Conservation (phyloP, 2,329 filamentous ascomycete species). For the Penicillium sp. region DNA sequence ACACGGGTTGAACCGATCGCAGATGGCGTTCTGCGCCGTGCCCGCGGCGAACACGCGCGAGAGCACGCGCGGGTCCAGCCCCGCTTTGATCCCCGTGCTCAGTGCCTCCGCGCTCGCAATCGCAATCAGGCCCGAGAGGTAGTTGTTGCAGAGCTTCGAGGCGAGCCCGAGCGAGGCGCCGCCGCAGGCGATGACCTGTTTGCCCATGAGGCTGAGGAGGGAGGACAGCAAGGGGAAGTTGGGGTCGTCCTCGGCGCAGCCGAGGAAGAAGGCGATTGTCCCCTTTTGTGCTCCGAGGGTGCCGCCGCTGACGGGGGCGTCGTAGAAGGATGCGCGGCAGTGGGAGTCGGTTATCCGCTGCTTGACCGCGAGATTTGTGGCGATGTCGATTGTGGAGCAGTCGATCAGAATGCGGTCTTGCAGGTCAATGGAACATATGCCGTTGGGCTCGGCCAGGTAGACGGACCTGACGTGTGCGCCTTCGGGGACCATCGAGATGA, state of each 20-base stretch:
- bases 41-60: conserved; percentile 57
- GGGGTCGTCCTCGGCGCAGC: conserved; percentile 37
- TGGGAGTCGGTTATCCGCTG: conserved; percentile 36
- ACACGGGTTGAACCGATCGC: conserved; percentile 58
- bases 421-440: no score
- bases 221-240: conserved; percentile 18
- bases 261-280: conserved; percentile 60
- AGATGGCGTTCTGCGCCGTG: conserved; percentile 58
- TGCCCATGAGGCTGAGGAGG: conserved; percentile 59
- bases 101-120: conserved; percentile 64
- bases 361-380: conserved; percentile 53
- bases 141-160: conserved; percentile 67
- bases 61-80: conserved; percentile 60
- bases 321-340: conserved; percentile 52
- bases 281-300: conserved; percentile 57
- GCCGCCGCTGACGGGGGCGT: conserved; percentile 60
- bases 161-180: conserved; percentile 61
- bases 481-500: no score
- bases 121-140: conserved; percentile 63
- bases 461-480: no score
- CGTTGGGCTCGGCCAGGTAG: no score
- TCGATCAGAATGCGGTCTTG: conserved; percentile 44
- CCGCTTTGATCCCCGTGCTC: conserved; percentile 64
- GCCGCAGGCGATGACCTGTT: conserved; percentile 60
- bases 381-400: conserved; percentile 62